phyloP scores from a whole-genome alignment of 176 grass and related monocot species.

The Leersia perrieri region DNA sequence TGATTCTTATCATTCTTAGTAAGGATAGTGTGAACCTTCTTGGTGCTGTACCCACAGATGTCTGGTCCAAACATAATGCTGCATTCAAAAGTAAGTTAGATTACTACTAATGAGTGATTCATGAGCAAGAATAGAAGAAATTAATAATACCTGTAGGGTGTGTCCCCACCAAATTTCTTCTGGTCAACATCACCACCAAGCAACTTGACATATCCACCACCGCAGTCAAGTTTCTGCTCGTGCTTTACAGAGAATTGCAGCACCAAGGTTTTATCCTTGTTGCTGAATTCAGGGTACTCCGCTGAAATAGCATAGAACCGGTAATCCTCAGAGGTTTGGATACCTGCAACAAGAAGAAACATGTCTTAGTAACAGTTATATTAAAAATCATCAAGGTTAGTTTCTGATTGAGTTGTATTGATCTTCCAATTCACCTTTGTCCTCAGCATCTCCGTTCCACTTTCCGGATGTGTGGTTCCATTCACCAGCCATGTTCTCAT shows the following conservation, averaged over 20 bases:
- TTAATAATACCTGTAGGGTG: conserved; percentile 71
- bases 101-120: background rate
- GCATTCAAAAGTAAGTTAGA: conserved; percentile 16
- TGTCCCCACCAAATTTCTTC: conserved; percentile 97
- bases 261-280: conserved; percentile 88
- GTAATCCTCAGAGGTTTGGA: conserved; percentile 87
- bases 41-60: conserved; percentile 93
- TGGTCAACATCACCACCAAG: conserved; percentile 83
- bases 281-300: conserved; percentile 76
- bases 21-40: conserved; percentile 82
- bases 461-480: conserved; percentile 91
- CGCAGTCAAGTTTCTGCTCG: conserved; percentile 95
- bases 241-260: conserved; percentile 95
- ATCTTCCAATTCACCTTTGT: conserved; percentile 53
- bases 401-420: background rate
- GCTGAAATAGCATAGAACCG: conserved; percentile 96
- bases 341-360: conserved; percentile 46
- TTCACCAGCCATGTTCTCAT: conserved; percentile 71
- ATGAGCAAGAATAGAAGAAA: background rate
- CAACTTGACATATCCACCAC: conserved; percentile 89
- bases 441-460: conserved; percentile 79
- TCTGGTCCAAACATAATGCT: conserved; percentile 98
- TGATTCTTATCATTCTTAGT: conserved; percentile 75
- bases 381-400: background rate
- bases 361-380: background rate